Conservation (phyloP, 1,139 yeast species). For the Magnusiomyces tetraspermus region DNA sequence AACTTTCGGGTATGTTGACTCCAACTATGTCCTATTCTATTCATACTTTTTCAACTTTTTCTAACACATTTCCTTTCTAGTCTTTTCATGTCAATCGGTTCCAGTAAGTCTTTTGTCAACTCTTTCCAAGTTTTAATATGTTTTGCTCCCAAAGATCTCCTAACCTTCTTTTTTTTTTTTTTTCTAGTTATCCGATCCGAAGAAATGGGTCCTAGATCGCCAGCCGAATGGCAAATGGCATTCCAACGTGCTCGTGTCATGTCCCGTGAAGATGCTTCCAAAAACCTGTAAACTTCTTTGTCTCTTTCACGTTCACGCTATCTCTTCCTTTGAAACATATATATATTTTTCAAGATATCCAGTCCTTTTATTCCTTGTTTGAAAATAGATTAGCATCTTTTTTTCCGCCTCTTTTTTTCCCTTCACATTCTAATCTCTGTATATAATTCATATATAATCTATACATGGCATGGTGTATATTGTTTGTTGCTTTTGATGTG, state of each 20-base stretch:
- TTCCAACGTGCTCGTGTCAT: slow-evolving; percentile 21
- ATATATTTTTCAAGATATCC: no score
- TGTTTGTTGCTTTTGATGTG: no score
- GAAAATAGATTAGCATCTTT: no score
- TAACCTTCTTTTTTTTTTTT: slow-evolving; percentile 10
- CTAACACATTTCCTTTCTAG: slow-evolving; percentile 15
- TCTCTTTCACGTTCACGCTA: no score
- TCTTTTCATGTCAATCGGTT: slow-evolving; percentile 86
- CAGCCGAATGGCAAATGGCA: slow-evolving; percentile 28
- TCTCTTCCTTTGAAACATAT: no score
- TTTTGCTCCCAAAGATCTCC: neutral
- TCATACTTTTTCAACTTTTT: no score
- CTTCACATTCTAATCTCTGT: no score
- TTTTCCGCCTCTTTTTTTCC: no score
- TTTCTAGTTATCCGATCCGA: slow-evolving; percentile 83
- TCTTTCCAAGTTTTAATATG: slow-evolving; percentile 1
- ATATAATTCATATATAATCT: no score
- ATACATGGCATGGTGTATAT: no score
- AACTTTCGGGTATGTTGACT: slow-evolving; percentile 56
- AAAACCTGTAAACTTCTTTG: slow-evolving; percentile 8
- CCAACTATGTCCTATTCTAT: no score
- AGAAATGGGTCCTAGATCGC: slow-evolving; percentile 21
- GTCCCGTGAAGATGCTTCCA: slow-evolving; percentile 12
- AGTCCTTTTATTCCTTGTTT: neutral
- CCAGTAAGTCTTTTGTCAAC: slow-evolving; percentile 20